These are phyloP conservation scores for Colletotrichum gloeosporioides DNA, from an alignment of 2,329 filamentous ascomycete genomes.

Conservation along the genomic window DNA sequence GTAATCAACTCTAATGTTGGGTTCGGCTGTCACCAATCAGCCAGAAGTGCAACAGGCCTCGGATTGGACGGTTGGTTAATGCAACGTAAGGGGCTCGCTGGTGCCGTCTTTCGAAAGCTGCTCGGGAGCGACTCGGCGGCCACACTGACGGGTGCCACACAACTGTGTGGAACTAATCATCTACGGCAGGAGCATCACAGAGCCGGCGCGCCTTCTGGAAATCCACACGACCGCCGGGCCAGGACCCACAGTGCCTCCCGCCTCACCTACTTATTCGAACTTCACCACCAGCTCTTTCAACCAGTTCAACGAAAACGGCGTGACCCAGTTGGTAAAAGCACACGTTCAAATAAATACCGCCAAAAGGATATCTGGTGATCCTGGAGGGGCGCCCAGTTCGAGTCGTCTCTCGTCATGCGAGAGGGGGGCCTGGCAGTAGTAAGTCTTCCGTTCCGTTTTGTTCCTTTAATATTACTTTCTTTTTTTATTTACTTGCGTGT, in stretches of 20 bases:
- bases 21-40: neutral
- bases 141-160: neutral
- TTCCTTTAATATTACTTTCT: neutral
- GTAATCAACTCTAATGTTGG: neutral
- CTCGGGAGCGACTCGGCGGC: neutral
- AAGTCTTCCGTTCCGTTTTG: neutral
- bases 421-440: neutral
- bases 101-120: neutral
- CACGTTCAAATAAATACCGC: neutral
- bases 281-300: neutral
- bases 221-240: neutral
- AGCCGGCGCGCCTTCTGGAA: neutral
- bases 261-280: neutral
- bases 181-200: neutral
- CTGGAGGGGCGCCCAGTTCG: neutral
- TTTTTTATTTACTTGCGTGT: neutral
- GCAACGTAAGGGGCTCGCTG: neutral
- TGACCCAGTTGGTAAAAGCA: neutral
- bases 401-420: neutral
- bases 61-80: neutral
- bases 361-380: neutral
- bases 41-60: neutral
- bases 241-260: neutral
- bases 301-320: neutral
- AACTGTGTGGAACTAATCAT: neutral